Evolutionary conservation across 2,329 filamentous ascomycete species (phyloP).

Genomic region (Ilyonectria sp.): DNA sequence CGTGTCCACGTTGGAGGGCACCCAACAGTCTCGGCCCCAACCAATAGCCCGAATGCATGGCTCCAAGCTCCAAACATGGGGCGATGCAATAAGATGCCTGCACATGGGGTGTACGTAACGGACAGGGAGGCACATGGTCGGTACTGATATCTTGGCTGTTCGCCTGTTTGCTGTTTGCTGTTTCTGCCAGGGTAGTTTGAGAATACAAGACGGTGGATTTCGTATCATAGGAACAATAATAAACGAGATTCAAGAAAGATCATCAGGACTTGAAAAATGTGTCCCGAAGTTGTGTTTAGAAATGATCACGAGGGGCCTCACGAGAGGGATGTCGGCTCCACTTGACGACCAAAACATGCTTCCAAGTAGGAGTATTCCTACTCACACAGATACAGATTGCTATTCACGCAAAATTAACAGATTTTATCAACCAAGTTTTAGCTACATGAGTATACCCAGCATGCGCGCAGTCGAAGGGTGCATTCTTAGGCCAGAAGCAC

Average conservation of each 20-base stretch:
- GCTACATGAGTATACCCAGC: too few relatives aligned
- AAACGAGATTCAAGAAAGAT: background rate
- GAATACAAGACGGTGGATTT: background rate
- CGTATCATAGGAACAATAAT: background rate
- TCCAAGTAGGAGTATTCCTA: too few relatives aligned
- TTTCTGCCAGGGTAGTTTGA: background rate
- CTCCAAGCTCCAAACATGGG: constrained; percentile 32
- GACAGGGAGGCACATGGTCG: constrained; percentile 43
- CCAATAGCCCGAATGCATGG: constrained; percentile 30
- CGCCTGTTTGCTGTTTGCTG: background rate
- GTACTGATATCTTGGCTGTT: background rate
- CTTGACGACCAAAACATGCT: too few relatives aligned
- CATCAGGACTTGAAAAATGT: too few relatives aligned
- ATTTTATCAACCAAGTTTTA: too few relatives aligned
- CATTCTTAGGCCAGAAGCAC: too few relatives aligned
- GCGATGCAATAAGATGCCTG: constrained; percentile 34
- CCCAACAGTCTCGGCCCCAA: constrained; percentile 41
- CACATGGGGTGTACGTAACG: constrained; percentile 45
- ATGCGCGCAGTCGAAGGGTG: too few relatives aligned
- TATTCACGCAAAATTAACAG: too few relatives aligned
- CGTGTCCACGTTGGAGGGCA: constrained; percentile 21
- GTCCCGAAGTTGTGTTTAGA: too few relatives aligned
- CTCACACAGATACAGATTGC: too few relatives aligned
- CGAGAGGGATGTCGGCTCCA: too few relatives aligned
- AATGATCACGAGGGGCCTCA: too few relatives aligned